A percentile compares a stretch with the other conserved stretches of the same genome.
Evolutionary conservation across 306 rosid species (phyloP).

Genomic region (Quercus bicolor): DNA sequence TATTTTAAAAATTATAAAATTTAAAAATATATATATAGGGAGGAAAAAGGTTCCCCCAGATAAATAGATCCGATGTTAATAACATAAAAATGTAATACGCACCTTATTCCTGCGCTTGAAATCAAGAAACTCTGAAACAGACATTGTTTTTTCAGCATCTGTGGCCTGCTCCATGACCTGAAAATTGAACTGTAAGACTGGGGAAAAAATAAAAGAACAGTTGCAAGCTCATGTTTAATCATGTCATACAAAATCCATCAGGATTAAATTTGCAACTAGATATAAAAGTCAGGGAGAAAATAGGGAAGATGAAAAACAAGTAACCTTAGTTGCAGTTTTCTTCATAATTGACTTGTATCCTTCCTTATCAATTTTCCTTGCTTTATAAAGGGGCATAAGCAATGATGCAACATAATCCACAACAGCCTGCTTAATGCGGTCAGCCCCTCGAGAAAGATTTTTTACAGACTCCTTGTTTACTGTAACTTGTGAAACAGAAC

Average conservation of each 20-base stretch:
- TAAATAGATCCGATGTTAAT: neutral
- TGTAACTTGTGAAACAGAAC: slow-evolving; percentile 90
- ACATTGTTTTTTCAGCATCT: slow-evolving; percentile 89
- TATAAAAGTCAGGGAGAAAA: slow-evolving; percentile 15
- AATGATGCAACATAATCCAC: slow-evolving; percentile 96
- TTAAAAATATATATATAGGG: too few relatives aligned
- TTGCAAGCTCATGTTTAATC: slow-evolving; percentile 4
- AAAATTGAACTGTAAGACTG: slow-evolving; percentile 33
- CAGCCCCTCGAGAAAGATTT: slow-evolving; percentile 79
- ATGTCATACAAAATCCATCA: slow-evolving; percentile 6
- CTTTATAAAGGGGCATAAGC: slow-evolving; percentile 98
- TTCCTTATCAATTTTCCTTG: slow-evolving; percentile 87
- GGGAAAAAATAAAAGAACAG: slow-evolving; percentile 17
- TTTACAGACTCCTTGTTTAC: slow-evolving; percentile 65
- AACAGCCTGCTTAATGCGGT: slow-evolving; percentile 92
- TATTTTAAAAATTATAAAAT: neutral
- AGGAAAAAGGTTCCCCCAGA: neutral
- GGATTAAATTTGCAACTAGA: slow-evolving; percentile 14
- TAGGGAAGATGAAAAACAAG: slow-evolving; percentile 15
- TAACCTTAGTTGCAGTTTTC: slow-evolving; percentile 97
- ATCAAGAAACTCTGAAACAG: slow-evolving; percentile 84
- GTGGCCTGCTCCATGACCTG: slow-evolving; percentile 98
- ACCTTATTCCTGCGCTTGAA: slow-evolving; percentile 96
- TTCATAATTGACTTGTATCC: slow-evolving; percentile 99
- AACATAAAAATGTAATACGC: slow-evolving; percentile 14